Conservation (phyloP, 108 stramenopile species). For the Heterococcus sp. region DNA sequence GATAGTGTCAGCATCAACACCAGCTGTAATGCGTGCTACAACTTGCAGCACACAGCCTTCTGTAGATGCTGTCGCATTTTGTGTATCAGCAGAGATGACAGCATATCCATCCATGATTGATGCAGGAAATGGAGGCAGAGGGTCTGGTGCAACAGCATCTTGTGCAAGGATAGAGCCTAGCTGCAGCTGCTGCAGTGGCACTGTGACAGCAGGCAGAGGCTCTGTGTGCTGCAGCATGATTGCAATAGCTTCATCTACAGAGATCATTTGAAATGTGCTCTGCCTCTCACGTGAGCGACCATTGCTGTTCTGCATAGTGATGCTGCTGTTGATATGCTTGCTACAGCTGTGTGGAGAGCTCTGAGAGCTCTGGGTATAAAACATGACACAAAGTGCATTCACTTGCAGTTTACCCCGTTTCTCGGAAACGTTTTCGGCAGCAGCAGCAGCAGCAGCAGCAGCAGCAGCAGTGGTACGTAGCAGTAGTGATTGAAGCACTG, state of each 20-base stretch:
- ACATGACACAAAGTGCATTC: too few species aligned
- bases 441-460: too few species aligned
- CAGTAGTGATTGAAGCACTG: too few species aligned
- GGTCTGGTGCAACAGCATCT: conserved; percentile 21
- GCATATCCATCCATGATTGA: conserved; percentile 65
- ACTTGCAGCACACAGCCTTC: conserved; percentile 5
- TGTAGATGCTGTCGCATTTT: not conserved
- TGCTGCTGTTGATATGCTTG: not conserved
- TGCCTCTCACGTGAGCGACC: conserved; percentile 6
- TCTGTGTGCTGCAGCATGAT: conserved; percentile 19
- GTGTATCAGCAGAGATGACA: conserved; percentile 28
- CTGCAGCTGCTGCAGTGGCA: not conserved
- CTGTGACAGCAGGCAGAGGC: conserved; percentile 10
- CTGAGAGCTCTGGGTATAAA: too few species aligned
- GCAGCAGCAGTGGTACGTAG: too few species aligned
- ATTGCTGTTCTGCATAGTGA: not conserved
- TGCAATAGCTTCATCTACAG: conserved; percentile 38
- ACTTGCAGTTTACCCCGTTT: too few species aligned
- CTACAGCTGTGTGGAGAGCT: too few species aligned
- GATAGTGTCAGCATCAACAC: conserved; percentile 21
- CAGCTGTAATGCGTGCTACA: conserved; percentile 41
- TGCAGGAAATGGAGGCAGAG: conserved; percentile 47
- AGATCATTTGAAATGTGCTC: conserved; percentile 38
- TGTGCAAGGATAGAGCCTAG: conserved; percentile 15
- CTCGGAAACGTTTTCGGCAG: too few species aligned